Evolutionary conservation across 768 basidiomycete species (phyloP), one percentile per base, ranked within the genome.

Genomic region (Rhodotorula babjevae): DNA sequence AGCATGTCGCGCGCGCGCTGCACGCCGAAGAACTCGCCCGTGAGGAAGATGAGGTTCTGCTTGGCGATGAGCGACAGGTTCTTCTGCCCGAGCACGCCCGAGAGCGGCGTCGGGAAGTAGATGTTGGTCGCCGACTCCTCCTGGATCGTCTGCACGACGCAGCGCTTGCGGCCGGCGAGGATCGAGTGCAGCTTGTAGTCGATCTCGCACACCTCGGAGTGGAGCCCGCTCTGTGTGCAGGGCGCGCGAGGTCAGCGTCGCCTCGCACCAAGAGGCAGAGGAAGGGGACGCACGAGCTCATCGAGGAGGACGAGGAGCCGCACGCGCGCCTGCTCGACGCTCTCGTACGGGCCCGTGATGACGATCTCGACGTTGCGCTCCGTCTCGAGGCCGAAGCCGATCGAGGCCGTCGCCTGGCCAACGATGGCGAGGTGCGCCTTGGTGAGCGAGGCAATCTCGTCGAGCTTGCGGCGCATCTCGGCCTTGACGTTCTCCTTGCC

Each of bases 61-160:
- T 82, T 84, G 71, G 76, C 69, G 81, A 79, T 81, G 62, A 86
- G 80, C 69, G 90, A 88, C 19, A 87, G 86, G 63, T 75, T 72
- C 60, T 76, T 73, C 40, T 64, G 63, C 33, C 91, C 90, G 55
- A 91, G 84, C 33, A 94, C 86, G 53, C 90, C 92, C 78, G 92
- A 91, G 55, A 97, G 82, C 50, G 92, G 90, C 1, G 92, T 91
- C 40, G 95, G 94, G 74, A 90, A 87, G 81, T 97, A 98, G 72
- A 98, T 92, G 79, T 97, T 98, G 65, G 95, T 97, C 0, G 89
- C 94, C 0, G 95, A 97, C 81, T 97, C 93, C 82, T 97, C 93
- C 80, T 95, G 92, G 62, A 99, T 95, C 15, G 89, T 85, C 81
- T 98, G 95, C 49, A 99, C 84, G 46, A 89, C 85, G 70, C 85